A percentile compares a stretch with the other conserved stretches of the same genome.
These are phyloP conservation scores for Berkeleyomyces rouxiae DNA, from an alignment of 2,329 filamentous ascomycete genomes.

Conservation along the genomic window DNA sequence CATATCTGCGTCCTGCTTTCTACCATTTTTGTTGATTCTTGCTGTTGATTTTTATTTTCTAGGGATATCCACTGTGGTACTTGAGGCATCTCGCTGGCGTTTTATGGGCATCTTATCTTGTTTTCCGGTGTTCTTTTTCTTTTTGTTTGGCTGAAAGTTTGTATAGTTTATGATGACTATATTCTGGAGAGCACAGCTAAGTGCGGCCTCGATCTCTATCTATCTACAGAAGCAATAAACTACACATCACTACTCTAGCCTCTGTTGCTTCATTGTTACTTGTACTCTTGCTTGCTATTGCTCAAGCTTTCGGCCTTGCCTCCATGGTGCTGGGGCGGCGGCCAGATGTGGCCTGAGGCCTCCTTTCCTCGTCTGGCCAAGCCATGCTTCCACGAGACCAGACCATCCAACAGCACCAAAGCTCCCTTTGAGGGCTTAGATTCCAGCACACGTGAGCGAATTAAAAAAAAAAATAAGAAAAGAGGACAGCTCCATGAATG, in stretches of 20 bases:
- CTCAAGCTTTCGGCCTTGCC: too few relatives aligned
- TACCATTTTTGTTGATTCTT: background rate
- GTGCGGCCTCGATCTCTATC: background rate
- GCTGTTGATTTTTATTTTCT: background rate
- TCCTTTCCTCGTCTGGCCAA: too few relatives aligned
- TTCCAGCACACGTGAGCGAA: background rate
- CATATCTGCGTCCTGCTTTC: background rate
- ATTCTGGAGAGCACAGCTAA: background rate
- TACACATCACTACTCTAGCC: too few relatives aligned
- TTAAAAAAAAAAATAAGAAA: background rate
- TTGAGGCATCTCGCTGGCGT: background rate
- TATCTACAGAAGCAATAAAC: too few relatives aligned
- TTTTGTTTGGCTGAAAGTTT: background rate
- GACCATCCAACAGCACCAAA: too few relatives aligned
- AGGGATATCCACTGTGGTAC: background rate
- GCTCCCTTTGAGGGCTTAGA: too few relatives aligned
- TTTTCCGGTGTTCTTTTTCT: background rate
- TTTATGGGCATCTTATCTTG: background rate
- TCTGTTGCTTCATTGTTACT: too few relatives aligned
- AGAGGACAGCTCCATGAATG: background rate
- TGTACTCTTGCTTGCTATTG: too few relatives aligned
- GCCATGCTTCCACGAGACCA: too few relatives aligned
- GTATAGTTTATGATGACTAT: background rate
- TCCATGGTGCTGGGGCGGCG: too few relatives aligned
- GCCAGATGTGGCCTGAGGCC: too few relatives aligned